Percentiles rank a stretch among this genome's conserved stretches.
phyloP scores from a whole-genome alignment of 2,329 filamentous ascomycete species.

The Aspergillus sp. region DNA sequence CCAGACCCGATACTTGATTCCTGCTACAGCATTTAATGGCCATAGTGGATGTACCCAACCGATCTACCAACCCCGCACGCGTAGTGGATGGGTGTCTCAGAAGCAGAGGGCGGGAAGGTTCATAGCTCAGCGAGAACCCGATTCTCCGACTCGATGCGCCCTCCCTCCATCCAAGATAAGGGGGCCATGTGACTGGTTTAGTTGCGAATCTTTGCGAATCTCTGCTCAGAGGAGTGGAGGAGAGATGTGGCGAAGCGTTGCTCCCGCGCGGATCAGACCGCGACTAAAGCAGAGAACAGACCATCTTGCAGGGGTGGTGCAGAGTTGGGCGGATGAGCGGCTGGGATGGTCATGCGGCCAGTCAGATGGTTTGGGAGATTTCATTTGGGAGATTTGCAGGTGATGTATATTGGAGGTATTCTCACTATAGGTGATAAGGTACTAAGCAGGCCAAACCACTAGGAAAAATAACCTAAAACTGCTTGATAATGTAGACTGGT shows the following conservation, averaged over 20 bases:
- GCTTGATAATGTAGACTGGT: too few relatives aligned
- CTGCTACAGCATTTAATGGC: neutral
- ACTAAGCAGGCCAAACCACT: too few relatives aligned
- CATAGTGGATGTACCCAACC: neutral
- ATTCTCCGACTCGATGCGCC: neutral
- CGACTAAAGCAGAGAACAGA: slow-evolving; percentile 2
- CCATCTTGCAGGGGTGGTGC: neutral
- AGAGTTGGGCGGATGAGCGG: neutral
- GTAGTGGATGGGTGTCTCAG: neutral
- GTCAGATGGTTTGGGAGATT: neutral
- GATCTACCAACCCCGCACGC: neutral
- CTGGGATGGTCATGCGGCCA: neutral
- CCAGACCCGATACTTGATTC: too few relatives aligned
- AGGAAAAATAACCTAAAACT: too few relatives aligned
- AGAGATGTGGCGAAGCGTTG: neutral
- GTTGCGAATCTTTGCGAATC: too few relatives aligned
- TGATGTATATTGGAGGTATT: too few relatives aligned
- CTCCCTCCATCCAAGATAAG: too few relatives aligned
- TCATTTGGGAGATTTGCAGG: too few relatives aligned
- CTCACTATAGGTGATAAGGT: too few relatives aligned
- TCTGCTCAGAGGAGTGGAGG: too few relatives aligned
- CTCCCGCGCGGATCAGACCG: slow-evolving; percentile 1
- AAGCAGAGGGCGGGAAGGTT: slow-evolving; percentile 1
- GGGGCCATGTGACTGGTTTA: neutral
- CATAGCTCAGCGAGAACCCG: neutral